A percentile compares a stretch with the other conserved stretches of the same genome.
phyloP scores from a whole-genome alignment of 768 basidiomycete species.

The Leccinum variicolor region DNA sequence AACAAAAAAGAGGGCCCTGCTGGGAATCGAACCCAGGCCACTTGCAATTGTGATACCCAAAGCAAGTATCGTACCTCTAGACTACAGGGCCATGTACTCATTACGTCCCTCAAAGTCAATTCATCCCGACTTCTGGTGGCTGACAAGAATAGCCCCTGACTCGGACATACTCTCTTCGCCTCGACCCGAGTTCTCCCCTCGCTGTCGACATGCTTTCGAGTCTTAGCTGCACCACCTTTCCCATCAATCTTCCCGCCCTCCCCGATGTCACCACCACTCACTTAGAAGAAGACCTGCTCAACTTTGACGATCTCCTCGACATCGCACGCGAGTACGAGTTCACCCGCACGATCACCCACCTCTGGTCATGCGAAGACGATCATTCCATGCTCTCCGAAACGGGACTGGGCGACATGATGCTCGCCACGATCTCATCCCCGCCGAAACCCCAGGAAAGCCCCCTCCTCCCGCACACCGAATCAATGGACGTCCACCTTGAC shows the following conservation, averaged over 20 bases:
- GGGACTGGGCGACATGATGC: constrained; percentile 16
- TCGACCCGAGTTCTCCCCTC: background rate
- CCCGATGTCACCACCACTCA: background rate
- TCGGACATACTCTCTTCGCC: background rate
- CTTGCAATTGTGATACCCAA: constrained; percentile 33
- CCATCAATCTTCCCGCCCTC: constrained; percentile 5
- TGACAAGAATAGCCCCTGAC: constrained; percentile 6
- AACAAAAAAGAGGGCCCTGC: constrained; percentile 29
- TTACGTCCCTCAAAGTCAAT: no score
- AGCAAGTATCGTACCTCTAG: constrained; percentile 40
- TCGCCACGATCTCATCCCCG: constrained; percentile 8
- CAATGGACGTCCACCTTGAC: background rate
- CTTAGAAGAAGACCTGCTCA: constrained; percentile 9
- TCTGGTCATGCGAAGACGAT: constrained; percentile 20
- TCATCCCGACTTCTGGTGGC: constrained; percentile 2
- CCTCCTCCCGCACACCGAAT: background rate
- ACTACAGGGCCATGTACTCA: constrained; percentile 26
- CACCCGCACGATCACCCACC: constrained; percentile 18
- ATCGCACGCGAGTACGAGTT: constrained; percentile 29
- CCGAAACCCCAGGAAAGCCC: constrained; percentile 5
- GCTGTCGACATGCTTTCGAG: constrained; percentile 26
- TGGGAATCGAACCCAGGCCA: constrained; percentile 39
- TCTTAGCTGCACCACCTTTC: background rate
- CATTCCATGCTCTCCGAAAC: constrained; percentile 3
- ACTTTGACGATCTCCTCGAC: constrained; percentile 28